A percentile compares a stretch with the other conserved stretches of the same genome.
These are phyloP conservation scores for Poteriospumella lacustris DNA, from an alignment of 108 stramenopile genomes.

Conservation along the genomic window DNA sequence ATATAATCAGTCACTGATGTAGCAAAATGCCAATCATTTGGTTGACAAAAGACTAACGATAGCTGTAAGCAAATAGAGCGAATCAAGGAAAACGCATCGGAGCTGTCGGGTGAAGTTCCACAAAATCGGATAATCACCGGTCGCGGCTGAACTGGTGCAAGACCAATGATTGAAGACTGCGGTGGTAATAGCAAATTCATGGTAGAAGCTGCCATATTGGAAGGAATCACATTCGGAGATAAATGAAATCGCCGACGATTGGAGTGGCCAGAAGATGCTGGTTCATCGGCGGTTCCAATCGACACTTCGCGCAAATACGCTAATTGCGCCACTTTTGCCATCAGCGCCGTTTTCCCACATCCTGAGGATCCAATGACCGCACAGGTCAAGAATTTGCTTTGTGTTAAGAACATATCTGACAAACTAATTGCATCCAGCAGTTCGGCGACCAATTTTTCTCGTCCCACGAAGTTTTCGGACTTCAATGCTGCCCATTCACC, in stretches of 20 bases:
- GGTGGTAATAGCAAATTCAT: too few species aligned
- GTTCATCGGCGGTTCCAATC: background rate
- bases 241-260: too few species aligned
- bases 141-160: too few species aligned
- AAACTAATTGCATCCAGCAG: background rate
- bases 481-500: background rate
- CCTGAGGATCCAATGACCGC: background rate
- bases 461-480: background rate
- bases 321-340: background rate
- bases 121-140: constrained; percentile 23
- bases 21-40: background rate
- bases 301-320: background rate
- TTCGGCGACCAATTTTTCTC: background rate
- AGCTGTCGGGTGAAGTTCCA: background rate
- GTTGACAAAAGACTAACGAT: background rate
- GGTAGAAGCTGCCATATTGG: too few species aligned
- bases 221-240: too few species aligned
- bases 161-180: too few species aligned
- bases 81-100: background rate
- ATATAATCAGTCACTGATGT: background rate
- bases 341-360: background rate
- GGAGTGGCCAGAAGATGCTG: too few species aligned
- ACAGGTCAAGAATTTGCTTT: background rate
- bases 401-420: background rate
- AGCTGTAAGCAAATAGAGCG: background rate